These are phyloP conservation scores for Cicer arietinum DNA, from an alignment of 306 rosid species.

Conservation along the genomic window DNA sequence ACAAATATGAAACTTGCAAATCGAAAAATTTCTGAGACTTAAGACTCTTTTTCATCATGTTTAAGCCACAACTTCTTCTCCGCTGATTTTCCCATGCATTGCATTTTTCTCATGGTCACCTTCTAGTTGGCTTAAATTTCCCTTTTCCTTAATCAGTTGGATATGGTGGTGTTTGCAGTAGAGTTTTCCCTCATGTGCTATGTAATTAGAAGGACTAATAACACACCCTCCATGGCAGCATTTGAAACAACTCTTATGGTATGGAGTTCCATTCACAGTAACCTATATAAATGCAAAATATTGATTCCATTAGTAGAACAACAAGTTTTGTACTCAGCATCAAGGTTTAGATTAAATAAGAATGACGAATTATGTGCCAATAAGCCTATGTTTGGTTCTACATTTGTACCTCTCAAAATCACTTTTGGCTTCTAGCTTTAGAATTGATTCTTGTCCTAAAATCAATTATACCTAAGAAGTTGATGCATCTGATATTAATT, in stretches of 20 bases:
- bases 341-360: conserved; percentile 1
- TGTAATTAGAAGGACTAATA: conserved; percentile 95
- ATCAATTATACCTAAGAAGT: too few species aligned
- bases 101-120: conserved; percentile 69
- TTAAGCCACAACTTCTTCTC: conserved; percentile 63
- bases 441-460: too few species aligned
- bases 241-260: conserved; percentile 96
- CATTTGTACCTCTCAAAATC: too few species aligned
- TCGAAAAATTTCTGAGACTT: conserved; percentile 1
- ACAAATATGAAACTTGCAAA: conserved; percentile 38
- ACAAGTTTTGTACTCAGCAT: conserved; percentile 3
- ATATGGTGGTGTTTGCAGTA: conserved; percentile 96
- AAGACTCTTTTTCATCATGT: conserved; percentile 48
- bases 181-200: conserved; percentile 95
- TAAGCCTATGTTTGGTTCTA: too few species aligned
- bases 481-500: too few species aligned
- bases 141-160: conserved; percentile 95
- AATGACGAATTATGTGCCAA: background rate
- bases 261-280: conserved; percentile 94
- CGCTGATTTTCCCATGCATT: conserved; percentile 46
- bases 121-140: conserved; percentile 96
- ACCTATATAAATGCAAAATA: conserved; percentile 57
- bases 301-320: conserved; percentile 13
- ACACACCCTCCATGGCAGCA: conserved; percentile 98
- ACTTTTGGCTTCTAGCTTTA: too few species aligned